Base-by-base conservation (phyloP, 2,329 filamentous ascomycete species). In the Volutella citrinella region DNA sequence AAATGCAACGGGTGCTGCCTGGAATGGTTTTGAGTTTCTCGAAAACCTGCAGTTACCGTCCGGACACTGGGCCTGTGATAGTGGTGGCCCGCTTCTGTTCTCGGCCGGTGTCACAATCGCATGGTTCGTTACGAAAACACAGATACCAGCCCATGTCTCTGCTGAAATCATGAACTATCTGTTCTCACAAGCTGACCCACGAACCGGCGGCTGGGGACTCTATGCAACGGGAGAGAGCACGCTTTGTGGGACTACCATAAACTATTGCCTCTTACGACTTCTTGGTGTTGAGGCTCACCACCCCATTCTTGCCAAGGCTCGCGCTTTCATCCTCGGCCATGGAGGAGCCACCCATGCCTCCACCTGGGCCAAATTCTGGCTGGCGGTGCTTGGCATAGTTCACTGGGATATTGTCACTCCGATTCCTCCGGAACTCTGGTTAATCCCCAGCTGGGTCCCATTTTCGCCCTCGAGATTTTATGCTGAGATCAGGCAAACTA, bases 351-450 rank as follows among this genome's bases (percentile, higher is more conserved):
- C 84, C 11, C 80, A 87, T 50, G 80, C 78, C 2, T 91, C 93
- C n/a, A 90, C 96, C 56, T 98, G 93, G 93, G 79, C 80, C 11
- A 98, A 98, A 57, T 91, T 93, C 60, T 95, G 89, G 88, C 72
- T 97, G 22, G 82, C 83, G 22, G 72, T 93, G 4, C 66, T 98
- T 40, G 89, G 89, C 10, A 77, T 96, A 5, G 80, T 80, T 56
- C 69, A 84, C 19, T 97, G 90, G 88, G 87, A 95, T 32, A 82
- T 91, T 39, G 89, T 97, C 48, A 97, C 96, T 53, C 93, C 93
- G 2, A 80, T 91, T 2, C 93, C 91, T 3, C 85, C 91, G 0
- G 93, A 98, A 66, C 61, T 95, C 30, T 98, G 93, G 91, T 69
- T 95, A 30, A 65, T 95, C 4, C 89, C 89, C 0, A 86, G 95